Evolutionary conservation across 345 rosid species (phyloP), one percentile per base, ranked within the genome.

Genomic region (Lenwebbia sp.): DNA sequence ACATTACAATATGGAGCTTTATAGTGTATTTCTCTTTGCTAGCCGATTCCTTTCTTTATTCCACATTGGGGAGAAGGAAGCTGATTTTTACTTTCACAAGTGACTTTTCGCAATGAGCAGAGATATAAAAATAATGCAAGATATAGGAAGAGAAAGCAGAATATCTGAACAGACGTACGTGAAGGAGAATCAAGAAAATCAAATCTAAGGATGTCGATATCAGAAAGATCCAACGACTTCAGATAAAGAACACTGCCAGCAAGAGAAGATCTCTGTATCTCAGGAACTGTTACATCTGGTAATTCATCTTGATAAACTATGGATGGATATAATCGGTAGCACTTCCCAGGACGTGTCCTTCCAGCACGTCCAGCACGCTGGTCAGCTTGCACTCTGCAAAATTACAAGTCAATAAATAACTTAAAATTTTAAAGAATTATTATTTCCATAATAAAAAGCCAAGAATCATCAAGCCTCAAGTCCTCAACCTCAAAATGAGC

Each of bases 281-380:
- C 99, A 88, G 99, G 99, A 89, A 96, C 90, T 28, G 99, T 96
- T 87, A 89, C 99, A 83, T 95, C 99, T 85, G 93, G 94, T 84
- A 97, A 94, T 54, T 97, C 96, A 85, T 97, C 98, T 50, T 94
- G 90, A 88, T 94, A 96, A 86, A 94, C 87, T 28, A 85, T 89
- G 30, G 95, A 92, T 47, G 99, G 98, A 88, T 96, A 97, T 83
- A 97, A 84, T 30, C 98, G 94, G 85, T 97, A 97, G 90, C 99
- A 97, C 92, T 96, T 97, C 83, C 99, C 99, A 83, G 99, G 96
- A 86, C 96, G 92, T 47, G 99, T 96, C 93, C 99, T 94, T 85
- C 99, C 99, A 82, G 99, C 99, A 90, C 99, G 92, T 87, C 99
- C 99, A 49, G 95, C 98, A 83, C 99, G 96, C 89, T 97, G 99